Conservation (phyloP, 2,329 filamentous ascomycete genomes). For the Sphaerulina musiva region DNA sequence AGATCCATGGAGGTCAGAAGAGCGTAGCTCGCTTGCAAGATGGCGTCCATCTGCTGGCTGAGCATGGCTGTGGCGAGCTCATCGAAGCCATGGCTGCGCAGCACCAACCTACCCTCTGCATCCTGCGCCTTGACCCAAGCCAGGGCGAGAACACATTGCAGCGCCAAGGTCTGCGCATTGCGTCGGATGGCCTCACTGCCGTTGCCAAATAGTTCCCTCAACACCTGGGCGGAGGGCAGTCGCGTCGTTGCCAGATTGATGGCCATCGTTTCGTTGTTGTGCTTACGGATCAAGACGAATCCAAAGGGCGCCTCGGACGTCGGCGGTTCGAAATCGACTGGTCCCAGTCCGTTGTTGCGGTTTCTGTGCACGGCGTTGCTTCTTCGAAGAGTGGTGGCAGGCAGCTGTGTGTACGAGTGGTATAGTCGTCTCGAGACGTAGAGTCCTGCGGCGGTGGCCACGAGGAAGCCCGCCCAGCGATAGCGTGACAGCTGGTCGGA, state of each 20-base stretch:
- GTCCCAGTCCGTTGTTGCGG: slow-evolving; percentile 11
- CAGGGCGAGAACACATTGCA: slow-evolving; percentile 6
- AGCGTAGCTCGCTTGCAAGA: slow-evolving; percentile 4
- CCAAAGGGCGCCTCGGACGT: slow-evolving; percentile 16
- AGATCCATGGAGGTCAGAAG: slow-evolving; percentile 10
- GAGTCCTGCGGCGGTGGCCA: slow-evolving; percentile 52
- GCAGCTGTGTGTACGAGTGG: slow-evolving; percentile 4
- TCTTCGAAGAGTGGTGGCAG: slow-evolving; percentile 16
- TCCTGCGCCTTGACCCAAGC: neutral
- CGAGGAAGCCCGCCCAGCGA: slow-evolving; percentile 48
- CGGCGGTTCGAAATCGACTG: slow-evolving; percentile 7
- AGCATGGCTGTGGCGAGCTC: slow-evolving; percentile 5
- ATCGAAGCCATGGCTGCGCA: slow-evolving; percentile 5
- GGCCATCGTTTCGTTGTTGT: slow-evolving; percentile 10
- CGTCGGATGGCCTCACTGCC: slow-evolving; percentile 3
- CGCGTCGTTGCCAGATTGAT: slow-evolving; percentile 15
- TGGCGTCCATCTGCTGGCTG: slow-evolving; percentile 2
- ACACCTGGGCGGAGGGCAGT: slow-evolving; percentile 8
- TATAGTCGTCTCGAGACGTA: slow-evolving; percentile 57
- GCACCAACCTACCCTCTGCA: neutral
- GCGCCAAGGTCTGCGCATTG: slow-evolving; percentile 6
- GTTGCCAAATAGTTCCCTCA: slow-evolving; percentile 9
- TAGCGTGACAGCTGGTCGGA: slow-evolving; percentile 30
- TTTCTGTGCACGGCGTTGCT: slow-evolving; percentile 22
- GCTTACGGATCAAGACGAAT: slow-evolving; percentile 9